Conservation (phyloP, 306 rosid genomes). For the Prunus campanulata region DNA sequence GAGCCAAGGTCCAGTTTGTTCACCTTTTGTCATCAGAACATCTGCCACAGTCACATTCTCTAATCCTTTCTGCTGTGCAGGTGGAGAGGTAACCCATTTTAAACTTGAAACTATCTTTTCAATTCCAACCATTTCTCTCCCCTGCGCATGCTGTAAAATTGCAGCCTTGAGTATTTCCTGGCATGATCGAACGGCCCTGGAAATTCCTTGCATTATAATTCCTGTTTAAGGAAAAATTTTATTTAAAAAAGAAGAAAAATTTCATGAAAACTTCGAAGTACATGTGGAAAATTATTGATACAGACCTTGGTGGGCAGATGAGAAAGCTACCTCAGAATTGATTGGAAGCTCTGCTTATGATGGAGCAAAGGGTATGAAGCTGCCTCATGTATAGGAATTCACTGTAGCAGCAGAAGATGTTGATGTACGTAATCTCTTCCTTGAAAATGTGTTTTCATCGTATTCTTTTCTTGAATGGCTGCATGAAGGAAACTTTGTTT, state of each 20-base stretch:
- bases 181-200: constrained; percentile 33
- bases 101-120: constrained; percentile 30
- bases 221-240: constrained; percentile 17
- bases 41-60: constrained; percentile 85
- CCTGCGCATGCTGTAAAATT: constrained; percentile 35
- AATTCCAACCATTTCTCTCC: constrained; percentile 37
- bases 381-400: constrained; percentile 1
- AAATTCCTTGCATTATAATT: constrained; percentile 56
- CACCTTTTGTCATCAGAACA: constrained; percentile 57
- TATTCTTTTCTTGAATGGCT: constrained; percentile 51
- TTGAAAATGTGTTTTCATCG: constrained; percentile 9
- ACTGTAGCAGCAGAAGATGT: constrained; percentile 15
- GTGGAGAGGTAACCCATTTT: constrained; percentile 38
- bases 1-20: constrained; percentile 65
- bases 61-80: constrained; percentile 56
- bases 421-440: constrained; percentile 9
- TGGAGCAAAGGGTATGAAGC: not conserved
- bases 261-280: not conserved
- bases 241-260: not conserved
- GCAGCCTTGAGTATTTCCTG: constrained; percentile 42
- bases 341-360: constrained; percentile 5
- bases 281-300: not conserved
- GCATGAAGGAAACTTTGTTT: constrained; percentile 37
- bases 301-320: constrained; percentile 18
- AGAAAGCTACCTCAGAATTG: constrained; percentile 3